Percentiles rank a stretch among this genome's conserved stretches.
These are phyloP conservation scores for Starmera stellimalicola DNA, from an alignment of 1,139 yeast genomes.

Conservation along the genomic window DNA sequence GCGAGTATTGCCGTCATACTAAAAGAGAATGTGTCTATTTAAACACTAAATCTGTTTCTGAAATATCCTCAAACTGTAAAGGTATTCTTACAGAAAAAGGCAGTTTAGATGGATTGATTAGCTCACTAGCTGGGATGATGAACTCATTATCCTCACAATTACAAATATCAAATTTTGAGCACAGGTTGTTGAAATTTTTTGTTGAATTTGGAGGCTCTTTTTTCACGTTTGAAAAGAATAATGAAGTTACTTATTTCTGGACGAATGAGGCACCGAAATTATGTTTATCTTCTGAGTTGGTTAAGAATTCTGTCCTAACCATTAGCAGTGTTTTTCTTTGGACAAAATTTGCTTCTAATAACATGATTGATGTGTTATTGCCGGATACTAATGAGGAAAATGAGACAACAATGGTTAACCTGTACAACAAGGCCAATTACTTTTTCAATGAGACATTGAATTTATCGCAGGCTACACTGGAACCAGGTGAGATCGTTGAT, in stretches of 20 bases:
- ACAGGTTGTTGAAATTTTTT: neutral
- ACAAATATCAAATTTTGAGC: slow-evolving; percentile 2
- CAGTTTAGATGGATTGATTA: neutral
- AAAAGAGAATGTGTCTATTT: slow-evolving; percentile 3
- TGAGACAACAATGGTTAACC: slow-evolving; percentile 4
- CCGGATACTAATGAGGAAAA: slow-evolving; percentile 3
- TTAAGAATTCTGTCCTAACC: slow-evolving; percentile 12
- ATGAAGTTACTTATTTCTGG: slow-evolving; percentile 8
- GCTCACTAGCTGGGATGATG: neutral
- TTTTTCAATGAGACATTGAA: slow-evolving; percentile 6
- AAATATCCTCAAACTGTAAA: neutral
- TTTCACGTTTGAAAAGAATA: slow-evolving; percentile 9
- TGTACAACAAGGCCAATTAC: slow-evolving; percentile 7
- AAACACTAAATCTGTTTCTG: neutral
- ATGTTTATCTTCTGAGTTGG: slow-evolving; percentile 9
- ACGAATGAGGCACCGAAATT: slow-evolving; percentile 11
- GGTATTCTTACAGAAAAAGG: neutral
- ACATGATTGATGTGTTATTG: neutral
- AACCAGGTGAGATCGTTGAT: neutral
- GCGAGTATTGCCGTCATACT: slow-evolving; percentile 46
- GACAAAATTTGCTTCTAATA: slow-evolving; percentile 1
- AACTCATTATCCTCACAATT: slow-evolving; percentile 3
- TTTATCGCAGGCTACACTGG: neutral
- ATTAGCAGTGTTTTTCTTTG: slow-evolving; percentile 12
- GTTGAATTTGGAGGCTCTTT: slow-evolving; percentile 13